Evolutionary conservation across 1,284 basidiomycete genomes (phyloP).

Genomic region (Marasmius sp.): DNA sequence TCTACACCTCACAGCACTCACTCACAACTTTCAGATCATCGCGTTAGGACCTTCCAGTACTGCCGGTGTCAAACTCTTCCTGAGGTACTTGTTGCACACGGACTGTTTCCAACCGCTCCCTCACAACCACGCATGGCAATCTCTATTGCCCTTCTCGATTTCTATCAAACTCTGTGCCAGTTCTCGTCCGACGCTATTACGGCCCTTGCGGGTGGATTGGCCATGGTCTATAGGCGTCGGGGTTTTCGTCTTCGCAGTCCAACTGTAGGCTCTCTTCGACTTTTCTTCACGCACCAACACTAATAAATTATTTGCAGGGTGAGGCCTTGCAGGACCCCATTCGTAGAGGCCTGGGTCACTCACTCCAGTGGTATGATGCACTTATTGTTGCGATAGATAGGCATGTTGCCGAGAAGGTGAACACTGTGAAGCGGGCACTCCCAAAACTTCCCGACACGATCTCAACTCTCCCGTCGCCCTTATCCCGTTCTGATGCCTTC

Average conservation of each 20-base stretch:
- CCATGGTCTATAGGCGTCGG: slow-evolving; percentile 17
- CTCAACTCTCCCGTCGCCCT: no score
- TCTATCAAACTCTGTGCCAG: slow-evolving; percentile 20
- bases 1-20: no score
- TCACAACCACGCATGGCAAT: slow-evolving; percentile 16
- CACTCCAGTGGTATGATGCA: no score
- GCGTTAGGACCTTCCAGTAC: background rate
- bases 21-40: no score
- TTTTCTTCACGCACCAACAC: background rate
- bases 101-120: slow-evolving; percentile 22
- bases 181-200: slow-evolving; percentile 22
- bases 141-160: slow-evolving; percentile 17
- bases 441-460: no score
- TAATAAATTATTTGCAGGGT: background rate
- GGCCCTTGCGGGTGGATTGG: slow-evolving; percentile 18
- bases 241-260: slow-evolving; percentile 15
- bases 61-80: slow-evolving; percentile 6
- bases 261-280: background rate
- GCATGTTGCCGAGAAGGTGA: no score
- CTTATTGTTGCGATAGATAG: no score
- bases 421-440: no score
- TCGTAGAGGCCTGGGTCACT: background rate
- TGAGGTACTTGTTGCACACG: slow-evolving; percentile 11
- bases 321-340: background rate
- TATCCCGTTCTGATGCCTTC: no score